phyloP scores from a whole-genome alignment of 2,329 filamentous ascomycete genomes.

The Elsinoe fawcettii region DNA sequence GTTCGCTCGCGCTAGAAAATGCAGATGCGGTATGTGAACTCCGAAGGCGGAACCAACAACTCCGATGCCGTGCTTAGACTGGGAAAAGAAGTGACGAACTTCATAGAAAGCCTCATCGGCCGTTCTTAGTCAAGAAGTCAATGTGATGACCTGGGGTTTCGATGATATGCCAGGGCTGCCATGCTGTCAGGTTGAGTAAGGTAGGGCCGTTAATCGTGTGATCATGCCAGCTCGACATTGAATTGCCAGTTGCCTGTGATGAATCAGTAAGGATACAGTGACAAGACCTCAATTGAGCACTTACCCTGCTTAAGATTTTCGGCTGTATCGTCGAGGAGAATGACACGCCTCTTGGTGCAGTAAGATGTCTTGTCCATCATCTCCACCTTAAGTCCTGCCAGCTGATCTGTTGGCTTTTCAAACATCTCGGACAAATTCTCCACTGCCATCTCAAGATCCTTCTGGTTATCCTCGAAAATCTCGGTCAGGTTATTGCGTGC shows the following conservation, averaged over 20 bases:
- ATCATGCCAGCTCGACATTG: slow-evolving; percentile 25
- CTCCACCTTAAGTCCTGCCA: slow-evolving; percentile 82
- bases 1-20: slow-evolving; percentile 6
- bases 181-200: neutral
- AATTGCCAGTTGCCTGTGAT: slow-evolving; percentile 30
- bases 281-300: slow-evolving; percentile 25
- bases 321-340: slow-evolving; percentile 84
- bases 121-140: neutral
- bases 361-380: slow-evolving; percentile 99
- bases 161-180: neutral
- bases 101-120: neutral
- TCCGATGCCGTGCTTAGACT: slow-evolving; percentile 4
- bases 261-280: slow-evolving; percentile 12
- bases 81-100: neutral
- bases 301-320: slow-evolving; percentile 82
- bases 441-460: slow-evolving; percentile 93
- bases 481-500: slow-evolving; percentile 89
- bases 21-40: neutral
- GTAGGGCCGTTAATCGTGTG: slow-evolving; percentile 8
- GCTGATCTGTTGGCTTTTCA: slow-evolving; percentile 85
- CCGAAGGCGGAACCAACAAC: slow-evolving; percentile 1
- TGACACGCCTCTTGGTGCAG: slow-evolving; percentile 85
- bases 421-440: slow-evolving; percentile 99
- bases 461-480: slow-evolving; percentile 98
- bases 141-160: neutral